Conservation (phyloP, 306 rosid genomes). For the Psophocarpus tetragonolobus region DNA sequence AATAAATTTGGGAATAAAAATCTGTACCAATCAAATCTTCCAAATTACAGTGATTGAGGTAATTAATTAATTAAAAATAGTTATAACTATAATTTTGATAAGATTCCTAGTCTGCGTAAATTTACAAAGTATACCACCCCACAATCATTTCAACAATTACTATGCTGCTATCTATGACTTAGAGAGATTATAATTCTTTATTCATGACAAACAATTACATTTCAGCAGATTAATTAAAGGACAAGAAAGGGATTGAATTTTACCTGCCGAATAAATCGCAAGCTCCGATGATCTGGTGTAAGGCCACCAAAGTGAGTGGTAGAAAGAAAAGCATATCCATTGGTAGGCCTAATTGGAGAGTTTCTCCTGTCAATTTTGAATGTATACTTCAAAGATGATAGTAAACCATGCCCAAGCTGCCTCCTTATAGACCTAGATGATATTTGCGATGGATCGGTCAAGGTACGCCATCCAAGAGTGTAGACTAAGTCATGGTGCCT, state of each 20-base stretch:
- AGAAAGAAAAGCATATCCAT: conserved; percentile 89
- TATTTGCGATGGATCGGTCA: conserved; percentile 88
- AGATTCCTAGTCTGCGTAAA: conserved; percentile 5
- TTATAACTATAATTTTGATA: neutral
- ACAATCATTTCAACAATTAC: conserved; percentile 18
- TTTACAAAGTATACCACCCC: conserved; percentile 9
- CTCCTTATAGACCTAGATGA: conserved; percentile 90
- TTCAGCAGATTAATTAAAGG: conserved; percentile 25
- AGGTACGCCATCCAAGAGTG: conserved; percentile 92
- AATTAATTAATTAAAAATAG: neutral
- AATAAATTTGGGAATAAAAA: neutral
- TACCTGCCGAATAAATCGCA: conserved; percentile 90
- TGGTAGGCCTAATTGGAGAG: conserved; percentile 77
- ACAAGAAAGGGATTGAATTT: conserved; percentile 22
- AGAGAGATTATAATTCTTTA: conserved; percentile 1
- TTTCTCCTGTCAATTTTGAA: conserved; percentile 81
- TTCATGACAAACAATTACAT: conserved; percentile 23
- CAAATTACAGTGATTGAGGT: neutral
- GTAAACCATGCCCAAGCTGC: conserved; percentile 94
- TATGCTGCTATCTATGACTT: neutral
- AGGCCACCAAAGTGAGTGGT: conserved; percentile 92
- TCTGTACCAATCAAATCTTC: neutral
- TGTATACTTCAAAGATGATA: conserved; percentile 84
- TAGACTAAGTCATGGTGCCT: conserved; percentile 78
- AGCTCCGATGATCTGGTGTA: conserved; percentile 80